phyloP scores from a whole-genome alignment of 495 filamentous ascomycete species.

The Xylaria palmicola region DNA sequence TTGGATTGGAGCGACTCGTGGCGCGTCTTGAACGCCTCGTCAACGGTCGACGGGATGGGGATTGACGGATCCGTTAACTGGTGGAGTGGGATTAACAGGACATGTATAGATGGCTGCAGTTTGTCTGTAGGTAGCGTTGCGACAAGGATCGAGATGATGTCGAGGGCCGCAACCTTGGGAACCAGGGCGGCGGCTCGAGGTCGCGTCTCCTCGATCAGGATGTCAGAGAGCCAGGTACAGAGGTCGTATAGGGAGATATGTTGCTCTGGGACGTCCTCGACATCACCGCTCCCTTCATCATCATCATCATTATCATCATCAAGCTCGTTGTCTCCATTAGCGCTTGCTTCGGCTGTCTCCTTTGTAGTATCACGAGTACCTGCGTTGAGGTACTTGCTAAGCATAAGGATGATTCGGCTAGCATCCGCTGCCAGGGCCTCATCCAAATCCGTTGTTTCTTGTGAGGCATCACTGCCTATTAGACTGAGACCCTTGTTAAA shows the following conservation, averaged over 20 bases:
- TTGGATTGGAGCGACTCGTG: slow-evolving; percentile 67
- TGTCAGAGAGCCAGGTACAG: slow-evolving; percentile 68
- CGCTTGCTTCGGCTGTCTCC: slow-evolving; percentile 15
- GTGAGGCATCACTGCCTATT: background rate
- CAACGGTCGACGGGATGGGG: slow-evolving; percentile 60
- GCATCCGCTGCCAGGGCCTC: slow-evolving; percentile 51
- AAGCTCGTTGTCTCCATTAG: slow-evolving; percentile 34
- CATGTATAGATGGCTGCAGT: slow-evolving; percentile 58
- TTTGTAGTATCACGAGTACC: slow-evolving; percentile 13
- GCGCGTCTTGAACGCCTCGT: slow-evolving; percentile 63
- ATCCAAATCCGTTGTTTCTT: slow-evolving; percentile 16
- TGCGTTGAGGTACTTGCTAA: slow-evolving; percentile 34
- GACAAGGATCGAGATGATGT: slow-evolving; percentile 63
- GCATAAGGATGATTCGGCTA: slow-evolving; percentile 54
- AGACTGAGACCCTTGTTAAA: background rate
- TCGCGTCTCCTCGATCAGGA: slow-evolving; percentile 75
- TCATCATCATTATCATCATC: slow-evolving; percentile 22
- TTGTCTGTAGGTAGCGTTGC: slow-evolving; percentile 55
- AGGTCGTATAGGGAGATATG: slow-evolving; percentile 61
- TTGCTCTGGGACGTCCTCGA: slow-evolving; percentile 38
- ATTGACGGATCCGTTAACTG: slow-evolving; percentile 80
- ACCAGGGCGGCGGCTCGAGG: slow-evolving; percentile 59
- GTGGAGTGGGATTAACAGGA: slow-evolving; percentile 75
- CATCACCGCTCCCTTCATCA: slow-evolving; percentile 42
- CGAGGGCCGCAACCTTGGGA: slow-evolving; percentile 73